Base-by-base conservation (phyloP, 176 grass and related monocot species). In the Leersia perrieri region DNA sequence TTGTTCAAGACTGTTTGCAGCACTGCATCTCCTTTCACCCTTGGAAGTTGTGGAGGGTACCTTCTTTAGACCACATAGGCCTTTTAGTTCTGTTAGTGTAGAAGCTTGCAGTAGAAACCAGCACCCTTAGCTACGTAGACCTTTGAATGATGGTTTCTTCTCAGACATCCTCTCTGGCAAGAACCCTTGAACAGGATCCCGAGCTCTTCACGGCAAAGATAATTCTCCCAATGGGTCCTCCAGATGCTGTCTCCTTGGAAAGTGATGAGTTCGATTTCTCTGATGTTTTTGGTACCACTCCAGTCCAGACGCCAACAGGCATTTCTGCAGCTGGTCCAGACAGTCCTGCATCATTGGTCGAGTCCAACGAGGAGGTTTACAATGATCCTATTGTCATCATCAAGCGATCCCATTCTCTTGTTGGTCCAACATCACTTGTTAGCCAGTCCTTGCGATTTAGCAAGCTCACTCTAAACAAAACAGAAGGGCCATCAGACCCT, bases 331-430 rank as follows among this genome's bases (percentile, higher is more conserved):
- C 74, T 85, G 47, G 55, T 70, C 87, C 87, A 5, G 78, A 85
- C n/a, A 85, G 88, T 33, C 78, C 84, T 67, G 28, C 82, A 47
- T 60, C 65, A 87, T 64, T 38, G 35, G 35, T 60, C 42, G 86
- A 93, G 42, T 77, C 77, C 65, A 85, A 62, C 57, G 86, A 95
- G 77, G 88, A 91, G 73, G 63, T 93, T 75, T 93, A 95, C 65
- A 82, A 82, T 55, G 92, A 95, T 53, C 96, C 92, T 29, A 25
- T 45, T 36, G 75, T 98, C 44, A 98, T 98, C 60, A 42, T 68
- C 74, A 98, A 95, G 58, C 58, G 96, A 33, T 95, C 96, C 5
- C 96, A 93, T 81, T 98, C 96, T 78, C 87, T 98, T 66, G 96
- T 98, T 55, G 96, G 96, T 27, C 96, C 96, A 47, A 88, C 84